Percentiles rank a stretch among this genome's conserved stretches.
Evolutionary conservation across 805 yeast genomes (phyloP).

Genomic region (Pichia cabralensis): DNA sequence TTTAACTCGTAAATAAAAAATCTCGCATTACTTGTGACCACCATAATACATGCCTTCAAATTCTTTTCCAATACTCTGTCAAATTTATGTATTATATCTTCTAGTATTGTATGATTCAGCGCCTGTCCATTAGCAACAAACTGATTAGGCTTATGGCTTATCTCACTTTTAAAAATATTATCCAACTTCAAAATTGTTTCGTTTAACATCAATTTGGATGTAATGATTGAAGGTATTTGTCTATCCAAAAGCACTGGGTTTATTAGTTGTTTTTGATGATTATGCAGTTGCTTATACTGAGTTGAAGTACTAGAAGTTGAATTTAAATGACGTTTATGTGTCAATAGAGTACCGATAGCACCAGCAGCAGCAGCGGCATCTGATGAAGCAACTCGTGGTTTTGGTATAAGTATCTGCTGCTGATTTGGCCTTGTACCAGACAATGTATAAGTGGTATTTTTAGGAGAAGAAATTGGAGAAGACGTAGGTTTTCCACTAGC

Average conservation of each 20-base stretch:
- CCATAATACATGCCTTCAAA: conserved; percentile 25
- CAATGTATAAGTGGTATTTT: too few species aligned
- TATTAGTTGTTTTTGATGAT: conserved; percentile 23
- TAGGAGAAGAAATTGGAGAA: too few species aligned
- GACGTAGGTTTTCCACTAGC: too few species aligned
- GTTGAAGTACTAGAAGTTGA: conserved; percentile 1
- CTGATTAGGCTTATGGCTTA: conserved; percentile 22
- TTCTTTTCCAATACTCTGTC: conserved; percentile 22
- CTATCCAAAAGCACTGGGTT: conserved; percentile 26
- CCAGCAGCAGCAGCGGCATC: conserved; percentile 29
- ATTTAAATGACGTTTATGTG: conserved; percentile 18
- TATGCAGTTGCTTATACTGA: conserved; percentile 6
- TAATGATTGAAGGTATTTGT: conserved; percentile 22
- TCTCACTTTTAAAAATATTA: conserved; percentile 25
- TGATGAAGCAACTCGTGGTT: conserved; percentile 19
- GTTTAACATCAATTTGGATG: conserved; percentile 20
- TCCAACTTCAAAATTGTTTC: conserved; percentile 27
- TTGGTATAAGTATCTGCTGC: conserved; percentile 16
- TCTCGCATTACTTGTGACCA: conserved; percentile 28
- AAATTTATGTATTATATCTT: conserved; percentile 23
- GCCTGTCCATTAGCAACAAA: conserved; percentile 20
- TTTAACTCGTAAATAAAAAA: conserved; percentile 26
- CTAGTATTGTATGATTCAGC: conserved; percentile 24
- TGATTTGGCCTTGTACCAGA: too few species aligned
- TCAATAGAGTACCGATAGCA: conserved; percentile 24